These are phyloP conservation scores for Nakataea oryzae DNA, from an alignment of 2,329 filamentous ascomycete species.

Conservation along the genomic window DNA sequence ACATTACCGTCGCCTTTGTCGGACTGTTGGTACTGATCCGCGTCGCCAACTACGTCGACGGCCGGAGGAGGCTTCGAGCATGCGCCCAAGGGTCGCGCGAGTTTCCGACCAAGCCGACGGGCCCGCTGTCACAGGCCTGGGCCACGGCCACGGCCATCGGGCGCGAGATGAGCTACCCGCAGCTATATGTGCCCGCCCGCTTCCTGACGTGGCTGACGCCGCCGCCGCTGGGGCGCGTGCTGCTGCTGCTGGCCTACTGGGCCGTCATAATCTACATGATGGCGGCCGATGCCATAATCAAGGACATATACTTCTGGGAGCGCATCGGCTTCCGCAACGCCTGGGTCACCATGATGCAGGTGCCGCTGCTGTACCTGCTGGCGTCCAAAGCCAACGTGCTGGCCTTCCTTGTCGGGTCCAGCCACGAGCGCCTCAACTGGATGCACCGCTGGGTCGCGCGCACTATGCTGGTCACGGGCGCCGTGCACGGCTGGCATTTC, in stretches of 20 bases:
- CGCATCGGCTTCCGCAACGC: slow-evolving; percentile 58
- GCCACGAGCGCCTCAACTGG: slow-evolving; percentile 64
- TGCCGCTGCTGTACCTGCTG: slow-evolving; percentile 54
- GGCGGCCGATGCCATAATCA: slow-evolving; percentile 32
- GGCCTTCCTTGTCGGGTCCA: slow-evolving; percentile 49
- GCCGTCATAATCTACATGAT: slow-evolving; percentile 48
- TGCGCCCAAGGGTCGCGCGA: slow-evolving; percentile 30
- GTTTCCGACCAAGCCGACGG: slow-evolving; percentile 42
- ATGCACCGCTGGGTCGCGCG: slow-evolving; percentile 63
- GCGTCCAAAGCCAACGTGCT: slow-evolving; percentile 49
- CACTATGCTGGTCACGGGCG: slow-evolving; percentile 57
- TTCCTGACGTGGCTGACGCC: slow-evolving; percentile 46
- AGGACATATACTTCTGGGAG: slow-evolving; percentile 50
- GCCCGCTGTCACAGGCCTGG: slow-evolving; percentile 36
- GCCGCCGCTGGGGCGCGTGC: slow-evolving; percentile 43
- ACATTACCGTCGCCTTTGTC: slow-evolving; percentile 40
- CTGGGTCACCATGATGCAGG: slow-evolving; percentile 54
- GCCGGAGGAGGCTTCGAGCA: slow-evolving; percentile 31
- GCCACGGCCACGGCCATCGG: slow-evolving; percentile 47
- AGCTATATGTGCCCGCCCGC: slow-evolving; percentile 34
- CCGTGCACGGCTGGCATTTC: slow-evolving; percentile 62
- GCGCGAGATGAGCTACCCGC: slow-evolving; percentile 46
- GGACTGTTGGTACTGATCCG: slow-evolving; percentile 29
- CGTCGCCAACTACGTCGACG: slow-evolving; percentile 30
- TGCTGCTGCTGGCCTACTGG: slow-evolving; percentile 47